These are phyloP conservation scores for Entomortierella lignicola DNA, from an alignment of 192 early-diverging fungal species.

Conservation along the genomic window DNA sequence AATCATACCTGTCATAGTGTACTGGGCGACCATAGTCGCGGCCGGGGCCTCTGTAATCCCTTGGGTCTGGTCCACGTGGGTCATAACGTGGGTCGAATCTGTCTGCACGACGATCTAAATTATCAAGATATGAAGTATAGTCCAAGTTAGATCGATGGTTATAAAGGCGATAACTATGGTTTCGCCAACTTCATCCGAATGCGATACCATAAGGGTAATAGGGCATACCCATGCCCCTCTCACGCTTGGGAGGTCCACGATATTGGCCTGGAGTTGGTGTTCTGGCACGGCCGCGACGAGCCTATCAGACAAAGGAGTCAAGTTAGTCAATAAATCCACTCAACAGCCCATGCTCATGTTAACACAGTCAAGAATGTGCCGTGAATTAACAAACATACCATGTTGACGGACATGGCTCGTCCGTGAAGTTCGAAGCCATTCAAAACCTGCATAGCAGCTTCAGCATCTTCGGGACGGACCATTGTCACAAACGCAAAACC, in stretches of 20 bases:
- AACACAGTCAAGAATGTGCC: constrained; percentile 66
- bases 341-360: neutral
- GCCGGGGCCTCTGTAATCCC: constrained; percentile 46
- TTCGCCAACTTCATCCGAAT: constrained; percentile 15
- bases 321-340: neutral
- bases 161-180: constrained; percentile 35
- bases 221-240: constrained; percentile 49
- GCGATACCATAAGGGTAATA: constrained; percentile 29
- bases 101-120: constrained; percentile 50
- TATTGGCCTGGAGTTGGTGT: constrained; percentile 86
- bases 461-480: constrained; percentile 71
- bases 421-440: constrained; percentile 82
- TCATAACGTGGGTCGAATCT: constrained; percentile 61
- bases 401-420: constrained; percentile 84
- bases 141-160: neutral
- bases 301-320: constrained; percentile 49
- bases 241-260: constrained; percentile 78
- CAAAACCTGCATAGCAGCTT: constrained; percentile 73
- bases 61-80: constrained; percentile 56
- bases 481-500: constrained; percentile 92
- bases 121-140: neutral
- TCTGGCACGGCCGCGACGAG: constrained; percentile 72
- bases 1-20: constrained; percentile 53
- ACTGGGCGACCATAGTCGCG: constrained; percentile 51
- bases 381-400: constrained; percentile 40